Percentiles rank a stretch among this genome's conserved stretches.
phyloP scores from a whole-genome alignment of 2,329 filamentous ascomycete species.

The Botryotinia calthae region DNA sequence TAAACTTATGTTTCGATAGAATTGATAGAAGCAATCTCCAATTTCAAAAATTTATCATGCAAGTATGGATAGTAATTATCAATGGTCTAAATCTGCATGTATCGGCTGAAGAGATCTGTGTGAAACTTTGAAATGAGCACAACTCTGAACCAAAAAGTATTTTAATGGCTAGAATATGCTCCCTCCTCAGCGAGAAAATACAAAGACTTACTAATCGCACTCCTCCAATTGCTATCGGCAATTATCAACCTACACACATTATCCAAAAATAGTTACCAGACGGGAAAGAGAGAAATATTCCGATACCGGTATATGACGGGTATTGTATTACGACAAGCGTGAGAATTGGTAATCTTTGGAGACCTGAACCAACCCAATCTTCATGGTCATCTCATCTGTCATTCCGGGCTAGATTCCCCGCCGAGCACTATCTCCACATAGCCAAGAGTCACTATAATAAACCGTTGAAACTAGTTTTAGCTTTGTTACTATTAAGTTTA shows the following conservation, averaged over 20 bases:
- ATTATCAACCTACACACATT: neutral
- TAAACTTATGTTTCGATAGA: neutral
- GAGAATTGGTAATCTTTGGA: neutral
- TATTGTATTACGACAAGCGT: neutral
- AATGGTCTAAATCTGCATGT: neutral
- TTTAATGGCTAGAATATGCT: neutral
- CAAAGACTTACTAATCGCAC: neutral
- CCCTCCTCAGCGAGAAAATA: neutral
- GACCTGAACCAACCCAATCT: neutral
- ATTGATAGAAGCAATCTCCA: neutral
- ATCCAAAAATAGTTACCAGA: neutral
- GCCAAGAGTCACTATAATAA: neutral
- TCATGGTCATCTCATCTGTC: neutral
- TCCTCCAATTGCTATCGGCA: neutral
- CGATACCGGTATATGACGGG: fast-evolving
- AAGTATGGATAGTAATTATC: neutral
- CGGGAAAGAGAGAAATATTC: neutral
- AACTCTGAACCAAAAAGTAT: neutral
- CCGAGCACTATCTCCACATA: neutral
- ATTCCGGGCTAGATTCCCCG: neutral
- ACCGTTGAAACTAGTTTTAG: neutral
- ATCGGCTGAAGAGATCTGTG: neutral
- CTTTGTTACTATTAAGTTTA: no score
- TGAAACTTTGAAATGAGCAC: neutral
- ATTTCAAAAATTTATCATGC: fast-evolving